Evolutionary conservation across 2,329 filamentous ascomycete genomes (phyloP).

Genomic region (Zasmidium citrigriseum): DNA sequence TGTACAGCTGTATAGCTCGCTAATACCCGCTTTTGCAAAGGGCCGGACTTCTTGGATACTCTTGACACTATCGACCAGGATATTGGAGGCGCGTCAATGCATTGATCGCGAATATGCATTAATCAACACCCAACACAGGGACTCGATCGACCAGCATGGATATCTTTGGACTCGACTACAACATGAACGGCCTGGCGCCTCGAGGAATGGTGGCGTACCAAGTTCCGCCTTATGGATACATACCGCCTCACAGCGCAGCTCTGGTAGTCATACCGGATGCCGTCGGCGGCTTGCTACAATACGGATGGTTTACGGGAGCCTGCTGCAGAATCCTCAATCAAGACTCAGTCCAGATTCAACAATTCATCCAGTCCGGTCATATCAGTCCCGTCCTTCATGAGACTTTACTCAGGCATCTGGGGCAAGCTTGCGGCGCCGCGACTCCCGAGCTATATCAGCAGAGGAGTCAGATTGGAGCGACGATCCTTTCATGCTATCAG

Average conservation of each 20-base stretch:
- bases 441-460: neutral
- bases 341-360: neutral
- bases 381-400: neutral
- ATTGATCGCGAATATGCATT: no score
- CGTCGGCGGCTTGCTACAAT: neutral
- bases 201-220: neutral
- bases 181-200: neutral
- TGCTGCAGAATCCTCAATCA: slow-evolving; percentile 1
- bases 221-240: neutral
- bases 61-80: no score
- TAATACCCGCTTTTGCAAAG: no score
- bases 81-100: no score
- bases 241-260: neutral
- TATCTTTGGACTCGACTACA: neutral
- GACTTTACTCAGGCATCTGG: neutral
- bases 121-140: no score
- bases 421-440: neutral
- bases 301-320: neutral
- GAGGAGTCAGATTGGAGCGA: neutral
- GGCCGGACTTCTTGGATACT: no score
- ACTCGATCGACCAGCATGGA: neutral
- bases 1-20: no score
- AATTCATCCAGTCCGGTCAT: neutral
- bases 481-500: neutral
- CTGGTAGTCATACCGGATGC: neutral